phyloP scores from a whole-genome alignment of 2,329 filamentous ascomycete species.

The Penicillium sp. region DNA sequence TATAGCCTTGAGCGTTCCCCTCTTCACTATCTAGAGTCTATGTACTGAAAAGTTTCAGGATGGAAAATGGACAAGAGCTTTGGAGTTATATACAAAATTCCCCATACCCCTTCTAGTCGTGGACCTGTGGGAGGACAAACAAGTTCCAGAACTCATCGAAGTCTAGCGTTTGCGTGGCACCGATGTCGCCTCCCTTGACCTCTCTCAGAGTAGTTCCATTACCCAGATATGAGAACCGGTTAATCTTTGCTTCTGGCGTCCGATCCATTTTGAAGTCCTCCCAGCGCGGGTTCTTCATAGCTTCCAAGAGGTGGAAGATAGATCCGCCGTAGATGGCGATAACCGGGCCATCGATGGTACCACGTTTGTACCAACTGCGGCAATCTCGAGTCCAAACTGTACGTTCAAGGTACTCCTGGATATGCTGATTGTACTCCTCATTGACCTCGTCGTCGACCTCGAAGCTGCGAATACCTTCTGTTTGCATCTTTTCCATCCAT shows the following conservation, averaged over 20 bases:
- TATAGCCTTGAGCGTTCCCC: too few relatives aligned
- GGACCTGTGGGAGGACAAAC: neutral
- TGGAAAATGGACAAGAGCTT: too few relatives aligned
- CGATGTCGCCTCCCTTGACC: neutral
- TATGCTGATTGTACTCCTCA: conserved; percentile 1
- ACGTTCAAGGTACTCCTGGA: neutral
- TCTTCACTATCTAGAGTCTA: too few relatives aligned
- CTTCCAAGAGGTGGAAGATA: conserved; percentile 16
- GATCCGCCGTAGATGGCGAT: conserved; percentile 42
- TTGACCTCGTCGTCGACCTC: neutral
- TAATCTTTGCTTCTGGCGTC: conserved; percentile 29
- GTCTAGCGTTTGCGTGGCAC: neutral
- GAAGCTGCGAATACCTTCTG: neutral
- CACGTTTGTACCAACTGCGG: conserved; percentile 34
- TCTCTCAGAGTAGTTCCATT: conserved; percentile 41
- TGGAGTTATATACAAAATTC: neutral
- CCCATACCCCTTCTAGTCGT: neutral
- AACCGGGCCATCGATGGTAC: conserved; percentile 47
- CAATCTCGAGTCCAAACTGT: conserved; percentile 1
- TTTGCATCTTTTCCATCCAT: conserved; percentile 2
- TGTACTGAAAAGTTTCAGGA: too few relatives aligned
- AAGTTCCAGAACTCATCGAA: conserved; percentile 1
- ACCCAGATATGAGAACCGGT: conserved; percentile 54
- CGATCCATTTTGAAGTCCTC: conserved; percentile 58
- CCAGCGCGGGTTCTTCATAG: conserved; percentile 49